Conservation (phyloP, 169 alveolate species). For the Amoebophrya sp. region DNA sequence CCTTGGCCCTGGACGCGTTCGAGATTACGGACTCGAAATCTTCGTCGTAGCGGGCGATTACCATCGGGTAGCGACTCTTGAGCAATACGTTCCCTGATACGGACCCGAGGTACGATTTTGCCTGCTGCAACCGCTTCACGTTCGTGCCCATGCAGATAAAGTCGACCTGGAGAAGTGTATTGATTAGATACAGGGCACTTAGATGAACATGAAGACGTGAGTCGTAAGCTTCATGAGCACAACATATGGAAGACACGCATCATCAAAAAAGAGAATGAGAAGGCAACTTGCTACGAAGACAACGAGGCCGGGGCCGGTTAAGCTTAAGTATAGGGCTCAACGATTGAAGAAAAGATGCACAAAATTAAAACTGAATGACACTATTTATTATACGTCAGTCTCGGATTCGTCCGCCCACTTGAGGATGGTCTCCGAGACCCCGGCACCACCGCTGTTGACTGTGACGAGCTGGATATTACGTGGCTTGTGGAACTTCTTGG, state of each 20-base stretch:
- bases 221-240: too few relatives aligned
- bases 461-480: neutral
- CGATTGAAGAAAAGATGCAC: too few relatives aligned
- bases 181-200: too few relatives aligned
- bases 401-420: neutral
- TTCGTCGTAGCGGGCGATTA: neutral
- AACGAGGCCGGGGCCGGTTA: too few relatives aligned
- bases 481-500: neutral
- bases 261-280: too few relatives aligned
- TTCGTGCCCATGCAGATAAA: slow-evolving; percentile 15
- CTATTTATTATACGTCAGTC: too few relatives aligned
- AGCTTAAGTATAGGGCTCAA: too few relatives aligned
- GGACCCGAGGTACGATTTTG: neutral
- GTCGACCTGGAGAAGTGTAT: neutral
- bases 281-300: too few relatives aligned
- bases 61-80: neutral
- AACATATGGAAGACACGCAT: too few relatives aligned
- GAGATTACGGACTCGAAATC: neutral
- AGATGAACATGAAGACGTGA: neutral
- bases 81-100: neutral
- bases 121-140: slow-evolving; percentile 1
- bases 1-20: neutral
- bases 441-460: neutral
- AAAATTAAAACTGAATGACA: too few relatives aligned
- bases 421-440: neutral